Conservation (phyloP, 1,284 basidiomycete genomes). For the Apiotrichum mycotoxinovorans region DNA sequence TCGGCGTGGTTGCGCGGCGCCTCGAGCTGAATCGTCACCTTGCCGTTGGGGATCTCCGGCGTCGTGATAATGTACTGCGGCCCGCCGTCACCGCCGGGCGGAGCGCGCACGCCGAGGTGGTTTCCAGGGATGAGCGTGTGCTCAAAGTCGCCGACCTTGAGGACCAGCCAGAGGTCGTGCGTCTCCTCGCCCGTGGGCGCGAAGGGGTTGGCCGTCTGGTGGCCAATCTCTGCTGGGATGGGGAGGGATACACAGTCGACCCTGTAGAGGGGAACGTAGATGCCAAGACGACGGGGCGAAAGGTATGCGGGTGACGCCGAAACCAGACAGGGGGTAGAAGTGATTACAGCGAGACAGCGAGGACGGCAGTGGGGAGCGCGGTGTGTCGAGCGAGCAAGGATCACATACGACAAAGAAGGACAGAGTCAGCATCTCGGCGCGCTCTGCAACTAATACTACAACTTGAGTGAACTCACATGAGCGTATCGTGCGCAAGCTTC, state of each 20-base stretch:
- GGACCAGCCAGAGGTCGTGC: conserved; percentile 49
- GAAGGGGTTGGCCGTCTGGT: conserved; percentile 50
- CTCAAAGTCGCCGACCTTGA: conserved; percentile 82
- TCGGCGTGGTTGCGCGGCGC: conserved; percentile 25
- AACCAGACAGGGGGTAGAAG: not conserved
- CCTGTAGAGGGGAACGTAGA: conserved; percentile 15
- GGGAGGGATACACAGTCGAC: conserved; percentile 49
- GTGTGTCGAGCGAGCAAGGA: too few relatives aligned
- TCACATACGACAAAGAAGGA: not conserved
- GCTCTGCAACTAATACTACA: too few relatives aligned
- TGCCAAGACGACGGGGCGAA: not conserved
- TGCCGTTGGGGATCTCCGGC: conserved; percentile 33
- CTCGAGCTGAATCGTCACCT: conserved; percentile 47
- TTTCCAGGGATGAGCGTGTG: conserved; percentile 95
- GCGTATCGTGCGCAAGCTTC: conserved; percentile 38
- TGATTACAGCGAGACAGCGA: too few relatives aligned
- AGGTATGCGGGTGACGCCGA: not conserved
- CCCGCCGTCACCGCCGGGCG: conserved; percentile 17
- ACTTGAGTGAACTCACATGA: conserved; percentile 30
- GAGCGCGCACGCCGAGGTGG: conserved; percentile 19
- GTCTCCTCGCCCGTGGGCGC: conserved; percentile 38
- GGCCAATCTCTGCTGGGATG: conserved; percentile 42
- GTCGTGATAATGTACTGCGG: conserved; percentile 24
- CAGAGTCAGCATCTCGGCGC: not conserved
- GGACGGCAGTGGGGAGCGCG: too few relatives aligned